phyloP scores from a whole-genome alignment of 2,329 filamentous ascomycete genomes.

The Penicillium expansum region DNA sequence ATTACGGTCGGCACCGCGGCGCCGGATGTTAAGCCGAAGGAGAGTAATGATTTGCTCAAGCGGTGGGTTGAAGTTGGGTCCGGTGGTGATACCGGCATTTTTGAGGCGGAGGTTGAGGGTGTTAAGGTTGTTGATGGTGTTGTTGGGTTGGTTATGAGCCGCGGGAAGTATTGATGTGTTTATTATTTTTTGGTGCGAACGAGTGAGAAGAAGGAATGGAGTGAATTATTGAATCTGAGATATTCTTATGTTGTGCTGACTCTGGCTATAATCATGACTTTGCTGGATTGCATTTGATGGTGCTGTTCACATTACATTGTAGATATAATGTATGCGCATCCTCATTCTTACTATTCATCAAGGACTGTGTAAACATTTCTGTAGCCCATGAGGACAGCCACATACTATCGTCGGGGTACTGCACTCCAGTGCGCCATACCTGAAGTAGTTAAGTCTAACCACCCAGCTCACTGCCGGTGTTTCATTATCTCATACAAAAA shows the following conservation, averaged over 20 bases:
- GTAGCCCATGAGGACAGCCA: background rate
- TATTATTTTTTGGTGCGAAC: background rate
- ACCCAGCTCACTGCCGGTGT: too few species aligned
- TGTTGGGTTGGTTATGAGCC: constrained; percentile 51
- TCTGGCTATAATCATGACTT: background rate
- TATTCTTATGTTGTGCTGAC: background rate
- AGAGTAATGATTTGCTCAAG: constrained; percentile 82
- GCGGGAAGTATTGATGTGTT: constrained; percentile 13
- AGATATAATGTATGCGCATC: background rate
- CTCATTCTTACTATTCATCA: background rate
- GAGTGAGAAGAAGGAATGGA: constrained; percentile 9
- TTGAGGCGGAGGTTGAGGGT: constrained; percentile 54
- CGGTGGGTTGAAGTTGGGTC: constrained; percentile 67
- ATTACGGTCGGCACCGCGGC: constrained; percentile 84
- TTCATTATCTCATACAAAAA: too few species aligned
- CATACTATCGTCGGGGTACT: background rate
- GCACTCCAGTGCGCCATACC: too few species aligned
- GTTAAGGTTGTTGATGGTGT: constrained; percentile 56
- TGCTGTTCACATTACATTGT: background rate
- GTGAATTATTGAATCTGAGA: background rate
- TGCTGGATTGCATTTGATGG: background rate
- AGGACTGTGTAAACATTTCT: background rate
- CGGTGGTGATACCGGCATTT: constrained; percentile 51
- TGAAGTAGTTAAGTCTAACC: too few species aligned
- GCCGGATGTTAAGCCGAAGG: constrained; percentile 76